phyloP scores from a whole-genome alignment of 2,329 filamentous ascomycete genomes.

The Phialocephala sp. region DNA sequence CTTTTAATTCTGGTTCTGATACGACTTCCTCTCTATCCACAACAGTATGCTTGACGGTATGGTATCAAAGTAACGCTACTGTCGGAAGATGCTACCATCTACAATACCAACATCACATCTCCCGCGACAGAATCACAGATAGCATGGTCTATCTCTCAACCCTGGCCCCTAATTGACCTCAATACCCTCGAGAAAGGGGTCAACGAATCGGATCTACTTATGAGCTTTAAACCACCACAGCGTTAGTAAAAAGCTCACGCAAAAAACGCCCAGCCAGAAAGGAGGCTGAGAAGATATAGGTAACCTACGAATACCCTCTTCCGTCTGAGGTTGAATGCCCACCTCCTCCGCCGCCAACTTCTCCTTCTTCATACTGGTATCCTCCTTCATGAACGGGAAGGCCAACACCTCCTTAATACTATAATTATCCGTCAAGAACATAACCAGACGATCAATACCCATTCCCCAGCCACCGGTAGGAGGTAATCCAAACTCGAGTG shows the following conservation, averaged over 20 bases:
- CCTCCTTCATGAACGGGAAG: slow-evolving; percentile 98
- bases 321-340: slow-evolving; percentile 61
- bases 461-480: slow-evolving; percentile 97
- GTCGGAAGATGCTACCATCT: neutral
- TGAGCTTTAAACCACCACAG: slow-evolving; percentile 9
- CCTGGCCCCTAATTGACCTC: neutral
- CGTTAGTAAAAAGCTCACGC: neutral
- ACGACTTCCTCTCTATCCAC: neutral
- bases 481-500: slow-evolving; percentile 88
- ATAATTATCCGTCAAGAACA: slow-evolving; percentile 96
- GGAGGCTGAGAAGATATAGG: neutral
- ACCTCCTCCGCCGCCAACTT: slow-evolving; percentile 66
- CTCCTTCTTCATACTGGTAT: slow-evolving; percentile 57
- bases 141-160: neutral
- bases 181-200: neutral
- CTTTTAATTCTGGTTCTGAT: neutral
- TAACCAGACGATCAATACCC: slow-evolving; percentile 91
- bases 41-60: slow-evolving; percentile 7
- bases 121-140: neutral
- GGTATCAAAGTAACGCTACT: slow-evolving; percentile 10
- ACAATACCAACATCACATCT: neutral
- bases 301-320: slow-evolving; percentile 58
- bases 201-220: slow-evolving; percentile 18
- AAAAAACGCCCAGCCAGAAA: neutral
- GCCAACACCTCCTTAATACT: slow-evolving; percentile 94